These are phyloP conservation scores for Marchantia polymorpha DNA, from an alignment of 225 moss, liverwort and hornwort genomes.

Conservation along the genomic window DNA sequence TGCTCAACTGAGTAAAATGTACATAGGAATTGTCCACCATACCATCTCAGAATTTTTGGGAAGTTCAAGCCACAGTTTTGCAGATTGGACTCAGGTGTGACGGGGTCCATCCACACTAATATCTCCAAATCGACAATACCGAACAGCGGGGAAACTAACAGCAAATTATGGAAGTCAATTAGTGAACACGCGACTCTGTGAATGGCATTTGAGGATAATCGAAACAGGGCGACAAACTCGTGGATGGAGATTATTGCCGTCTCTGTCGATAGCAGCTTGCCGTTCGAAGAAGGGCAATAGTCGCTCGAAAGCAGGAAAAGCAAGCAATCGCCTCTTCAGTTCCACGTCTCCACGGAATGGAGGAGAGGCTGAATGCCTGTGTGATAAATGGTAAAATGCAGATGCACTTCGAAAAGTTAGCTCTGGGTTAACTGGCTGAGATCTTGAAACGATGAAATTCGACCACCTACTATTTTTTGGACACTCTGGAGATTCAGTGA, in stretches of 20 bases:
- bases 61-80: too few species aligned
- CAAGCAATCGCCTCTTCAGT: background rate
- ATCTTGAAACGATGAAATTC: background rate
- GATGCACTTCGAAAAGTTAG: background rate
- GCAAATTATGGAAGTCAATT: too few species aligned
- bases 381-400: background rate
- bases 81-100: too few species aligned
- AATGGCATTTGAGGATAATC: background rate
- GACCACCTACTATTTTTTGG: background rate
- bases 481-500: background rate
- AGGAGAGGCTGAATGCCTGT: background rate
- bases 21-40: too few species aligned
- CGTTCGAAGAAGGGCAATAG: background rate
- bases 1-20: too few species aligned
- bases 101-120: too few species aligned
- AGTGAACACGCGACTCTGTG: background rate
- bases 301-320: too few species aligned
- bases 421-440: background rate
- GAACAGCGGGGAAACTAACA: too few species aligned
- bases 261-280: background rate
- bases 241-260: constrained; percentile 10
- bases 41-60: too few species aligned
- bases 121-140: too few species aligned
- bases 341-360: background rate
- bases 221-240: background rate